Percentiles rank a stretch among this genome's conserved stretches.
Evolutionary conservation across 306 rosid species (phyloP).

Genomic region (Delonix regia): DNA sequence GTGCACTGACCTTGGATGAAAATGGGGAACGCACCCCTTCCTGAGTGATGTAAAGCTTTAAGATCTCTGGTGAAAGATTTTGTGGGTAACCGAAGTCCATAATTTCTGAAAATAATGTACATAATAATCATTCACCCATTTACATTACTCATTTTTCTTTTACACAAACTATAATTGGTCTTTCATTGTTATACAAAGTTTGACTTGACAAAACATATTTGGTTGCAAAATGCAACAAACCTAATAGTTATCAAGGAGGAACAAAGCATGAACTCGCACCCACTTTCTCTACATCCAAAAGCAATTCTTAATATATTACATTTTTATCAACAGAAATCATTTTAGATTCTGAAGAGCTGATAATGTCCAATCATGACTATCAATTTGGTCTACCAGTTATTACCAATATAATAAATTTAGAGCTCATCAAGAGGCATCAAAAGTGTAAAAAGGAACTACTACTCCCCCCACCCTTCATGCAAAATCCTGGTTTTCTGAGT

Average conservation of each 20-base stretch:
- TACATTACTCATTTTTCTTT: slow-evolving; percentile 21
- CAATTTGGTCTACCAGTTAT: background rate
- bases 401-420: background rate
- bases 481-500: background rate
- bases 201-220: background rate
- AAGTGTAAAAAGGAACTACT: no score
- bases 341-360: background rate
- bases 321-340: background rate
- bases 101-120: slow-evolving; percentile 67
- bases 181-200: slow-evolving; percentile 21
- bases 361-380: background rate
- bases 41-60: slow-evolving; percentile 88
- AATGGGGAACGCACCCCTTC: slow-evolving; percentile 97
- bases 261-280: slow-evolving; percentile 8
- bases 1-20: slow-evolving; percentile 82
- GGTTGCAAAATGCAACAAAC: slow-evolving; percentile 9
- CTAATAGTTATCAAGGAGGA: slow-evolving; percentile 21
- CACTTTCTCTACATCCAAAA: slow-evolving; percentile 14
- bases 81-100: slow-evolving; percentile 99
- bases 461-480: background rate
- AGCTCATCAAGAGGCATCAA: background rate
- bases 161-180: background rate
- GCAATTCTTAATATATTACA: slow-evolving; percentile 15
- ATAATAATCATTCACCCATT: slow-evolving; percentile 31
- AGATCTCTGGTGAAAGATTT: slow-evolving; percentile 92